Base-by-base conservation (phyloP, 169 alveolate species). In the Babesia ovis region DNA sequence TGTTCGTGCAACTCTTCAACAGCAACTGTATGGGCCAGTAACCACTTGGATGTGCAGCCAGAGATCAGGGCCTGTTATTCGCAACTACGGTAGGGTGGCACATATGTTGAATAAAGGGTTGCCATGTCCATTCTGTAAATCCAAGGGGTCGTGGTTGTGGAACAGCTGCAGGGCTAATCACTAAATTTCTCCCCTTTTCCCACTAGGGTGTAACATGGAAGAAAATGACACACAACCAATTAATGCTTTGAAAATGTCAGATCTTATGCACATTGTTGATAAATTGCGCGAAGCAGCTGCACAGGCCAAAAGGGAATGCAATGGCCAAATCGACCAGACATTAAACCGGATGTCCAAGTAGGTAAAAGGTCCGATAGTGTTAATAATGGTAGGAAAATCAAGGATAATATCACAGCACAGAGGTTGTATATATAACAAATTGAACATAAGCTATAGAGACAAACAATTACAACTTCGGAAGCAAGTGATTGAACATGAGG, bases 271-370 rank as follows among this genome's bases (percentile, higher is more conserved):
- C 62, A 73, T 73, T 3, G 59, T 73, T 11, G 67, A 42, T 48
- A 56, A 62, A 25, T 37, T 73, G 23, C 50, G 75, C 31, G 82
- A 71, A 39, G 82, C 82, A 11, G 71, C 83, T 20, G 58, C 35
- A 54, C 56, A 55, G 58, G 83, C 83, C 34, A 58, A 59, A 41
- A 35, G 67, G 22, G 83, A 72, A 72, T 72, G 83, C 37, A 64
- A 72, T 34, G 29, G 39, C 22, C 83, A 72, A 54, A 29, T 72
- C 12, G 71, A 72, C 37, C 61, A 72, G 71, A 41, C 75, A 14
- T 41, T 72, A 16, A 58, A 23, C 46, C 41, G 57, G 8, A 72
- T 72, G 73, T 41, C 83, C 62, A 72, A 61, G 83, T 72, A 23
- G 18, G 70, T 35, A 25, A 8, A 0, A 32, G n/a, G 20, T 6